A percentile compares a stretch with the other conserved stretches of the same genome.
Evolutionary conservation across 257 asterid species (phyloP).

Genomic region (Craterostigma plantagineum): DNA sequence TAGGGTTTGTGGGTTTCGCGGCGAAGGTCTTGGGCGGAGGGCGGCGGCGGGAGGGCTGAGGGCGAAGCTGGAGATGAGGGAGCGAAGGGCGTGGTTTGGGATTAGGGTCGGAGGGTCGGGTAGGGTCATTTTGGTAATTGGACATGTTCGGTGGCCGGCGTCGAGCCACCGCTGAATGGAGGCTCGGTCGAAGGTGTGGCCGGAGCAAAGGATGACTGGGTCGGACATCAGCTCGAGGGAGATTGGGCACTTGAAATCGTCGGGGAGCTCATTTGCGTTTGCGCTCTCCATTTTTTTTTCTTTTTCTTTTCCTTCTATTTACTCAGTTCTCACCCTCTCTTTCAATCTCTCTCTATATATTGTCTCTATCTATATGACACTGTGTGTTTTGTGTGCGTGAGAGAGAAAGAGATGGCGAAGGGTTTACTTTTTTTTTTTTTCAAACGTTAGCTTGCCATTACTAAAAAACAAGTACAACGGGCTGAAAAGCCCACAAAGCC

Average conservation of each 20-base stretch:
- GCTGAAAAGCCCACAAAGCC: too few relatives aligned
- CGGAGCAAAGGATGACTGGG: conserved; percentile 94
- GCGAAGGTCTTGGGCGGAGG: conserved; percentile 13
- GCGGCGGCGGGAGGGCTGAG: conserved; percentile 39
- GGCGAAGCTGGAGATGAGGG: conserved; percentile 73
- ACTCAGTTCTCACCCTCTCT: too few relatives aligned
- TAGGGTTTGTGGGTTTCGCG: conserved; percentile 33
- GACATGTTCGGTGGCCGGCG: conserved; percentile 92
- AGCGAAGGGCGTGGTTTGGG: conserved; percentile 90
- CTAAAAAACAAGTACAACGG: too few relatives aligned
- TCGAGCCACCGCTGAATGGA: conserved; percentile 87
- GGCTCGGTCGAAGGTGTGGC: conserved; percentile 93
- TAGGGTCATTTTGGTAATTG: conserved; percentile 67
- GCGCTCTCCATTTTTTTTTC: too few relatives aligned
- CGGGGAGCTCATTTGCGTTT: conserved; percentile 24
- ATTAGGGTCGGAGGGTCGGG: conserved; percentile 71
- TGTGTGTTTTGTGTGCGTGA: too few relatives aligned
- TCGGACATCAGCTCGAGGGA: conserved; percentile 87
- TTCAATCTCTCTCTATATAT: too few relatives aligned
- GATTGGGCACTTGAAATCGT: conserved; percentile 88
- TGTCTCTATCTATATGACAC: too few relatives aligned
- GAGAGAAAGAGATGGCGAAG: background rate
- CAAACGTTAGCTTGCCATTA: too few relatives aligned
- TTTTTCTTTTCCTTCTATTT: too few relatives aligned
- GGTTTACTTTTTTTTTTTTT: too few relatives aligned